Evolutionary conservation across 345 rosid species (phyloP), one percentile per base, ranked within the genome.

Genomic region (Eucalyptus grandis): DNA sequence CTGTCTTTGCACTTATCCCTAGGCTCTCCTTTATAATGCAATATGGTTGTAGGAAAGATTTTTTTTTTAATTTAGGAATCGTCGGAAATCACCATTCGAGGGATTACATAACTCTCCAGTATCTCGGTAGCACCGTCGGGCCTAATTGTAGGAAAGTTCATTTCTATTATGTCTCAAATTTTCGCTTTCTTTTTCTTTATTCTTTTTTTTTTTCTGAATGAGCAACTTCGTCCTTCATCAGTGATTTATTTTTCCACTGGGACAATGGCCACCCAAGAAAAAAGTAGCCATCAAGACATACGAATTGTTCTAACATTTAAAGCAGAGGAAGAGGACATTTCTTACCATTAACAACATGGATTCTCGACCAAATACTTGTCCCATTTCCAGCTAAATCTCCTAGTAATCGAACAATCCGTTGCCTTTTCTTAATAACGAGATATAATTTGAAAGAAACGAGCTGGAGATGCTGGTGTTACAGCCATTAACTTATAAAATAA

Each of bases 121-220:
- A 0, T 1, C 2, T n/a, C 5, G 2, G 14, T 4, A 1, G 0
- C 14, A 47, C 14, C 1, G 49, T 11, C 49, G 5, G 14, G 14
- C 14, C 0, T 6, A 4, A 4, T 30, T 6, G 1, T 2, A 17
- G 4, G 14, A 69, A 69, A 19, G 4, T 34, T 17, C 82, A 72
- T 72, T 72, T 34, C 14, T 34, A 72, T 34, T 34, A 37, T 19
- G 82, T 34, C 44, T 34, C 26, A 2, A 21, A 17, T 34, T 19
- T 69, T 72, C 8, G 2, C 0, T 37, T 72, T 19, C 22, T 37
- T 16, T 16, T 3, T 15, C 21, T 16, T 50, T 1, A 6, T 50
- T 50, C 4, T 6, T 53, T 19, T 5, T 43, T 43, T 43, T 72
- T 72, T 19, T 2, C 26, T 2, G 3, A 43, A 72, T 6, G 46